These are phyloP conservation scores for Catenaria anguillulae DNA, from an alignment of 371 early-diverging fungal species.

Conservation along the genomic window DNA sequence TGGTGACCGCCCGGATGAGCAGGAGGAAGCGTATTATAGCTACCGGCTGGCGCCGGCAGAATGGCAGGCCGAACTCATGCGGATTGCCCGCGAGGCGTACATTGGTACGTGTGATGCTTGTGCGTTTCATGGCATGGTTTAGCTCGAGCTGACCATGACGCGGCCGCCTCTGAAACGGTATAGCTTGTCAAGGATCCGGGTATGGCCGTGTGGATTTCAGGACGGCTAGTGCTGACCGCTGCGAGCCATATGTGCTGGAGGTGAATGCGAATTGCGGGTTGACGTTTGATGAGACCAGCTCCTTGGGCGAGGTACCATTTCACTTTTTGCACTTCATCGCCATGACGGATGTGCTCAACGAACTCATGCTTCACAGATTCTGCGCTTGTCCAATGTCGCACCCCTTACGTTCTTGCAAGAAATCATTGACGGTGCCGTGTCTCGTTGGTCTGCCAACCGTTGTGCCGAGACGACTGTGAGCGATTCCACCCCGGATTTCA, in stretches of 20 bases:
- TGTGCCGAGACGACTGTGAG: too few relatives aligned
- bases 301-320: not conserved
- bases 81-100: slow-evolving; percentile 17
- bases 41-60: slow-evolving; percentile 21
- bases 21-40: slow-evolving; percentile 13
- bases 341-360: not conserved
- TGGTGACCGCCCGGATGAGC: slow-evolving; percentile 16
- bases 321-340: not conserved
- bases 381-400: slow-evolving; percentile 16
- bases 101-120: not conserved
- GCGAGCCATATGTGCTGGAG: slow-evolving; percentile 26
- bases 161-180: not conserved
- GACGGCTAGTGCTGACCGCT: slow-evolving; percentile 17
- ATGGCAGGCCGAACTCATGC: slow-evolving; percentile 22
- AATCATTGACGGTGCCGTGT: slow-evolving; percentile 20
- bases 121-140: not conserved
- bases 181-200: slow-evolving; percentile 22
- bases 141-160: not conserved
- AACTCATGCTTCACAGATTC: slow-evolving; percentile 18
- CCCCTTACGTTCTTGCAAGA: slow-evolving; percentile 19
- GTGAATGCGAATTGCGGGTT: slow-evolving; percentile 38
- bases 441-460: not conserved
- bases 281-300: slow-evolving; percentile 19
- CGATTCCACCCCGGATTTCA: too few relatives aligned
- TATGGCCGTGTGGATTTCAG: slow-evolving; percentile 35